phyloP scores from a whole-genome alignment of 116 monocot genomes.

The Trichopus zeylanicus region DNA sequence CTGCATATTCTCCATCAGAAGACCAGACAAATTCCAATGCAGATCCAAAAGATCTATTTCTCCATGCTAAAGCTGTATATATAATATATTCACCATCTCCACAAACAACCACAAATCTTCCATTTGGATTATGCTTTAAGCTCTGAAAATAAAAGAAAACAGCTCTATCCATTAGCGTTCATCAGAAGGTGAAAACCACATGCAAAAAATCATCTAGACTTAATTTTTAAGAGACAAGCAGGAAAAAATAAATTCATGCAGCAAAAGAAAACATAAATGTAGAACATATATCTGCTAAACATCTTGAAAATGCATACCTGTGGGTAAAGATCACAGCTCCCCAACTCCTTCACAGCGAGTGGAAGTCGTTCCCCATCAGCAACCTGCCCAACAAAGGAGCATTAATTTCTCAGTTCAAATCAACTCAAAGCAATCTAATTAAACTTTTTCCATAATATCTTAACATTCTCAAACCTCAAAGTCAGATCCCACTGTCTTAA shows the following conservation, averaged over 20 bases:
- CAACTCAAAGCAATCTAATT: not conserved
- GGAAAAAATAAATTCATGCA: too few relatives aligned
- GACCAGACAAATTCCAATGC: slow-evolving; percentile 91
- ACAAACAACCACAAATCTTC: slow-evolving; percentile 89
- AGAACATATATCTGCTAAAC: not conserved
- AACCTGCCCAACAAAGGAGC: slow-evolving; percentile 30
- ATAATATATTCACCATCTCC: slow-evolving; percentile 95
- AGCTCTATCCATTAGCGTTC: not conserved
- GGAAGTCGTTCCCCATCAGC: slow-evolving; percentile 88
- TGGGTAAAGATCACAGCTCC: slow-evolving; percentile 93
- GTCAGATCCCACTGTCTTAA: slow-evolving; percentile 72
- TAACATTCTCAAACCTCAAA: slow-evolving; percentile 40
- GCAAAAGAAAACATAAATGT: not conserved
- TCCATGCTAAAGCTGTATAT: slow-evolving; percentile 94
- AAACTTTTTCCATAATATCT: not conserved
- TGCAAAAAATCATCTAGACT: too few relatives aligned
- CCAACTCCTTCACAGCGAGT: slow-evolving; percentile 86
- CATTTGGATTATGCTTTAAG: slow-evolving; percentile 92
- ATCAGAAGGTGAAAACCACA: too few relatives aligned
- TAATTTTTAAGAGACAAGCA: too few relatives aligned
- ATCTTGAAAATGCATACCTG: slow-evolving; percentile 40
- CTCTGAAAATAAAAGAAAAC: slow-evolving; percentile 34
- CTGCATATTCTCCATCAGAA: slow-evolving; percentile 86
- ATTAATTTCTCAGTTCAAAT: not conserved
- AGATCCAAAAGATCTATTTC: slow-evolving; percentile 88